Evolutionary conservation across 441 rosid species (phyloP), one percentile per base, ranked within the genome.

Genomic region (Daphne laureola): DNA sequence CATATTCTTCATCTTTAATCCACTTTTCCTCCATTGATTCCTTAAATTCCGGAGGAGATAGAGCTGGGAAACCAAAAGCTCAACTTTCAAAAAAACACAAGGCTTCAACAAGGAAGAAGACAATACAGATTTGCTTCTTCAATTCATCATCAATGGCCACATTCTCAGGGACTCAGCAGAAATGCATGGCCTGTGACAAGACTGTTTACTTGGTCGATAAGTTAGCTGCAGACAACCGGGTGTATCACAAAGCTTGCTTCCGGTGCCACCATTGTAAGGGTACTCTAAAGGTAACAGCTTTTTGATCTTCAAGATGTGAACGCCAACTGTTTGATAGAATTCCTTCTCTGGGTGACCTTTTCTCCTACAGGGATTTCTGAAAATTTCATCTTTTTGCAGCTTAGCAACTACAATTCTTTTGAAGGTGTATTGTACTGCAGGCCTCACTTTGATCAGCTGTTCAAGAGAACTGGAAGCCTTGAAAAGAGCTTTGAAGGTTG

Each of bases 351-450:
- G 25, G 25, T 21, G 25, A 21, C 25, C 25, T 21, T 21, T 21
- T 21, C 2, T 21, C 1, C 3, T 21, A 21, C 25, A 21, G 3
- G 25, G 25, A 21, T 21, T 21, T 21, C 25, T 21, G 25, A 21
- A 21, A 2, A 21, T n/a, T n/a, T n/a, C 38, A 31, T 31, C 41
- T 5, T 9, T 55, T 62, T 70, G 67, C 80, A 81, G 82, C 76
- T 78, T 25, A 69, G 79, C 71, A 78, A 78, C 67, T 81, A 55
- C 71, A 61, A 70, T 62, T 81, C 87, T 44, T 78, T 81, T 31
- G 87, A 81, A 51, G 87, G 87, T 14, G 87, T 81, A 38, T 64
- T 81, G 21, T 78, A 81, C 62, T 81, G 87, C 74, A 72, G 84
- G 54, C 84, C 82, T 50, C 87, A 81, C 62, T 81, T 49, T 64